Percentiles rank a stretch among this genome's conserved stretches.
Evolutionary conservation across 2,329 filamentous ascomycete genomes (phyloP).

Genomic region (Colletotrichum somersetense): DNA sequence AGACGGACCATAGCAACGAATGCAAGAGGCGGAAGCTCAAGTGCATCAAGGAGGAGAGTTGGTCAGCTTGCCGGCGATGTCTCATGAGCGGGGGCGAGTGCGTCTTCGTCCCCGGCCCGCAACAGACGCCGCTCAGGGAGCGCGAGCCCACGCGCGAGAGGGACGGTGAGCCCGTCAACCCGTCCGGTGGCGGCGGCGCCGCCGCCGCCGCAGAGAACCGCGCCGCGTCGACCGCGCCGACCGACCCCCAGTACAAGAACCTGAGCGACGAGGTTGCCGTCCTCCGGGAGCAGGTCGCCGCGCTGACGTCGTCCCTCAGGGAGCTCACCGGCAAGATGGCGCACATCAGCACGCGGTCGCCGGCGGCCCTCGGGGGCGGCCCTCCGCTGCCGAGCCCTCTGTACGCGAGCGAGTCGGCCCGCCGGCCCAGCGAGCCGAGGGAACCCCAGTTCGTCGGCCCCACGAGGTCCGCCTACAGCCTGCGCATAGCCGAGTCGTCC

Average conservation of each 20-base stretch:
- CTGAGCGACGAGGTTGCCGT: constrained; percentile 48
- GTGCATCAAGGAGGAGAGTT: constrained; percentile 48
- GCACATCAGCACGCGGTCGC: constrained; percentile 27
- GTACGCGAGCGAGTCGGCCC: constrained; percentile 28
- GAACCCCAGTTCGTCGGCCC: constrained; percentile 54
- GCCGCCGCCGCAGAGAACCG: not conserved
- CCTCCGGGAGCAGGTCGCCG: constrained; percentile 49
- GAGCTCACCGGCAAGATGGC: constrained; percentile 46
- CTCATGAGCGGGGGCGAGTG: constrained; percentile 46
- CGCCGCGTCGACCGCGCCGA: not conserved
- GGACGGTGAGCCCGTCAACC: constrained; percentile 43
- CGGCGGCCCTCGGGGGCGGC: constrained; percentile 6
- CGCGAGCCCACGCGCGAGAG: constrained; percentile 44
- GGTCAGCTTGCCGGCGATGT: constrained; percentile 50
- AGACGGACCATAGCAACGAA: constrained; percentile 48
- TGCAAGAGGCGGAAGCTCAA: constrained; percentile 58
- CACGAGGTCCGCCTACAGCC: constrained; percentile 51
- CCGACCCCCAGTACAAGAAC: constrained; percentile 37
- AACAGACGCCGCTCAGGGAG: constrained; percentile 24
- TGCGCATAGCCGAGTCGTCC: constrained; percentile 52
- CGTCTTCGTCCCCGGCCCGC: constrained; percentile 45
- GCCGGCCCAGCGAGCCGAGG: constrained; percentile 45
- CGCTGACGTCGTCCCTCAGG: constrained; percentile 46
- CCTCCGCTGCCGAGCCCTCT: constrained; percentile 33
- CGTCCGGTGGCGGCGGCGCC: not conserved